Conservation (phyloP, 345 rosid species). For the Rhodomyrtus tomentosa region DNA sequence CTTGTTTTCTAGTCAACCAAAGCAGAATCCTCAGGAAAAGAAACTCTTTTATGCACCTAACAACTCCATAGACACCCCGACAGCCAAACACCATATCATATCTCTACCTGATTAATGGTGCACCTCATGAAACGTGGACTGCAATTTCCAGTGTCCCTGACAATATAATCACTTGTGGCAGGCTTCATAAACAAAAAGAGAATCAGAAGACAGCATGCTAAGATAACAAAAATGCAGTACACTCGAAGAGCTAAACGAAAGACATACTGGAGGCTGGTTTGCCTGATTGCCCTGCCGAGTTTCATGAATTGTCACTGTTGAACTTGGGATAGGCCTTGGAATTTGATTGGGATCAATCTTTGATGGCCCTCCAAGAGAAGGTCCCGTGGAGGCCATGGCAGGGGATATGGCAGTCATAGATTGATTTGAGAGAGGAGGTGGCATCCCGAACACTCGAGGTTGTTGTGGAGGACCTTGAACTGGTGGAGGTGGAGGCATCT, state of each 20-base stretch:
- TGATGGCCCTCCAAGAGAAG: conserved; percentile 51
- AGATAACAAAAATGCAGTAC: neutral
- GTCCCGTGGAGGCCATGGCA: conserved; percentile 71
- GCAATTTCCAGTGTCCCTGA: conserved; percentile 82
- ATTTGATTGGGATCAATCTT: conserved; percentile 94
- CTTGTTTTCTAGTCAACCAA: neutral
- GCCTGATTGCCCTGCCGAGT: conserved; percentile 86
- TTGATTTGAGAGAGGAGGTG: conserved; percentile 66
- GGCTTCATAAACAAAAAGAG: conserved; percentile 42
- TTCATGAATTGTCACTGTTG: conserved; percentile 54
- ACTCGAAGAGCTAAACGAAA: neutral
- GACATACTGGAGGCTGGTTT: conserved; percentile 79
- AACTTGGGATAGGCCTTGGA: conserved; percentile 83
- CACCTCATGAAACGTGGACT: conserved; percentile 99
- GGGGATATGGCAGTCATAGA: conserved; percentile 73
- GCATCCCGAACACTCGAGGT: conserved; percentile 72
- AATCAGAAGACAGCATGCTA: conserved; percentile 6
- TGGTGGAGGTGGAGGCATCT: conserved; percentile 49
- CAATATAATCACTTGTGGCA: conserved; percentile 83
- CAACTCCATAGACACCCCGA: neutral
- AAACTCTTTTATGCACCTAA: neutral
- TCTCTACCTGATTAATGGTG: conserved; percentile 81
- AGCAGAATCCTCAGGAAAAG: neutral
- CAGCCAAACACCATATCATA: neutral
- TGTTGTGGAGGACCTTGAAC: conserved; percentile 59